Evolutionary conservation across 805 yeast species (phyloP), one percentile per base, ranked within the genome.

Genomic region (Phaffomyces thermotolerans): DNA sequence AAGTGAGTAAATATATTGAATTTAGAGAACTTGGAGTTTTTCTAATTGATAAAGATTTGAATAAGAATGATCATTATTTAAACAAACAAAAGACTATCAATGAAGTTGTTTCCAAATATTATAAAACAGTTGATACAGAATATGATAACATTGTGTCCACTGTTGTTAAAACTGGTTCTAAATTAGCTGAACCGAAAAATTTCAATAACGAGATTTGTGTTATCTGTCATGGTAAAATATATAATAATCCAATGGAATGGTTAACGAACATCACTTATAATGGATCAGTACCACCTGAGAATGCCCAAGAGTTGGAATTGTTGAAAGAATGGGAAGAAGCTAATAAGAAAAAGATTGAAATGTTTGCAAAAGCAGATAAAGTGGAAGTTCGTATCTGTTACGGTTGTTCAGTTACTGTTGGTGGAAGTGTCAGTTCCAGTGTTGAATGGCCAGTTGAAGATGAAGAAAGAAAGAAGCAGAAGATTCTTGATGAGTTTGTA

Each of bases 61-160:
- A 45, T 15, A 53, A 49, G 30, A 37, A 44, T 6, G 53, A 45
- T 4, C 67, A 65, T 6, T 68, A 67, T 27, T 73, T 79, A 44
- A 73, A 80, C 15, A 84, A 79, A 58, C 79, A 81, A 52, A 84
- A 82, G 72, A 84, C 95, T 2, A 81, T 91, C 17, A 82, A 85
- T 53, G 95, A 87, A 56, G 71, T 91, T 40, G 80, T 89, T 1
- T 68, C 78, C 24, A 75, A 79, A 40, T 91, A 91, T 61, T 87
- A 87, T 53, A 72, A 68, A 27, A 70, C 72, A 30, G 77, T 90
- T 22, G 95, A 87, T 55, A 71, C 72, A 6, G 89, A 80, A 14
- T 89, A 89, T 57, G 89, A 95, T 0, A 86, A 91, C 44, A 85
- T 91, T 3, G 89, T 90, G 3, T 84, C 96, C 0, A 90, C 98